Evolutionary conservation across 441 rosid genomes (phyloP).

Genomic region (Erodium moschatum): DNA sequence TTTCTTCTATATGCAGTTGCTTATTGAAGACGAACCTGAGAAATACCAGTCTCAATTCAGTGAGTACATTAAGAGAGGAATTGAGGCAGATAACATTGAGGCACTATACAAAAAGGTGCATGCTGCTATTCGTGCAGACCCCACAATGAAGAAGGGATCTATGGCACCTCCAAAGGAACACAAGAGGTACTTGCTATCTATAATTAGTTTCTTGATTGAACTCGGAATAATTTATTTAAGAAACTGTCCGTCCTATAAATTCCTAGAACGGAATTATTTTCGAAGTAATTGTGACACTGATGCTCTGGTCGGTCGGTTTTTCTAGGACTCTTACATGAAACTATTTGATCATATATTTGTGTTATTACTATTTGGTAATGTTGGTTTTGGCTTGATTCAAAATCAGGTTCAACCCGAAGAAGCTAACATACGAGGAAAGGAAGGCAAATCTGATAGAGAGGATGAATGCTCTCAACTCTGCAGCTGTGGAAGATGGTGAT

Average conservation of each 20-base stretch:
- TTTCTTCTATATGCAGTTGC: slow-evolving; percentile 25
- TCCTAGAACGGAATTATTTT: too few relatives aligned
- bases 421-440: slow-evolving; percentile 9
- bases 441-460: slow-evolving; percentile 6
- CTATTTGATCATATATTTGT: too few relatives aligned
- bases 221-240: too few relatives aligned
- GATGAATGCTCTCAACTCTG: slow-evolving; percentile 4
- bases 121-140: slow-evolving; percentile 39
- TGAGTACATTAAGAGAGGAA: slow-evolving; percentile 57
- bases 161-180: slow-evolving; percentile 54
- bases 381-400: not conserved
- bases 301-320: too few relatives aligned
- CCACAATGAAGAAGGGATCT: slow-evolving; percentile 48
- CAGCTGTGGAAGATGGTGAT: slow-evolving; percentile 4
- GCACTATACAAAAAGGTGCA: slow-evolving; percentile 59
- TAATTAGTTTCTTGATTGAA: not conserved
- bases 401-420: not conserved
- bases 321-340: too few relatives aligned
- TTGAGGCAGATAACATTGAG: slow-evolving; percentile 63
- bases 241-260: too few relatives aligned
- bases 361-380: too few relatives aligned
- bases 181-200: slow-evolving; percentile 45
- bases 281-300: too few relatives aligned
- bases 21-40: slow-evolving; percentile 87
- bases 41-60: slow-evolving; percentile 73